These are phyloP conservation scores for Magnusiomyces fungicola DNA, from an alignment of 1,139 yeast genomes.

Conservation along the genomic window DNA sequence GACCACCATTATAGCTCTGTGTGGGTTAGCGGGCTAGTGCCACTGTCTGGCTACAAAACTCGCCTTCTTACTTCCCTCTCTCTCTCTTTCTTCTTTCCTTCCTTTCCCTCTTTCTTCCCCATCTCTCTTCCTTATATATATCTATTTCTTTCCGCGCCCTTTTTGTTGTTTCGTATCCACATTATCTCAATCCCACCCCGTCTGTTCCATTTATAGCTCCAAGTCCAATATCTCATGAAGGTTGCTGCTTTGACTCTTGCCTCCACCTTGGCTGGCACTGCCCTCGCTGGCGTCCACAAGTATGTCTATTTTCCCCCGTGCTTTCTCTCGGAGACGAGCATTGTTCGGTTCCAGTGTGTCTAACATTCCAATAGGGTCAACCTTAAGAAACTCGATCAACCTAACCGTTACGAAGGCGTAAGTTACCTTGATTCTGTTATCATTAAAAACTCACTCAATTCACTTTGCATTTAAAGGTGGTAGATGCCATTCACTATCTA, in stretches of 20 bases:
- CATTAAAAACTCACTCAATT: too few species aligned
- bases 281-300: conserved; percentile 43
- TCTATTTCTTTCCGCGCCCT: not conserved
- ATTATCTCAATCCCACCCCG: too few species aligned
- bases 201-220: too few species aligned
- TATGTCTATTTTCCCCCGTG: conserved; percentile 22
- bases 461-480: too few species aligned
- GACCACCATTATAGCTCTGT: too few species aligned
- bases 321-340: too few species aligned
- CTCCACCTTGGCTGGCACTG: conserved; percentile 38
- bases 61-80: not conserved
- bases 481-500: too few species aligned
- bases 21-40: too few species aligned
- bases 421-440: too few species aligned
- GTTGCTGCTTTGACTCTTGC: conserved; percentile 40
- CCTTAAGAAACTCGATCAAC: conserved; percentile 3
- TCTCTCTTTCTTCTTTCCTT: not conserved
- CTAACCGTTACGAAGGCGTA: conserved; percentile 6
- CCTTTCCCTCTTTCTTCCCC: not conserved
- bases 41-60: not conserved
- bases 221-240: conserved; percentile 18
- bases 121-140: not conserved
- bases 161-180: not conserved
- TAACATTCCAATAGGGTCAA: not conserved
- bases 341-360: not conserved